phyloP scores from a whole-genome alignment of 345 rosid genomes.

The Hypericum androsaemum region DNA sequence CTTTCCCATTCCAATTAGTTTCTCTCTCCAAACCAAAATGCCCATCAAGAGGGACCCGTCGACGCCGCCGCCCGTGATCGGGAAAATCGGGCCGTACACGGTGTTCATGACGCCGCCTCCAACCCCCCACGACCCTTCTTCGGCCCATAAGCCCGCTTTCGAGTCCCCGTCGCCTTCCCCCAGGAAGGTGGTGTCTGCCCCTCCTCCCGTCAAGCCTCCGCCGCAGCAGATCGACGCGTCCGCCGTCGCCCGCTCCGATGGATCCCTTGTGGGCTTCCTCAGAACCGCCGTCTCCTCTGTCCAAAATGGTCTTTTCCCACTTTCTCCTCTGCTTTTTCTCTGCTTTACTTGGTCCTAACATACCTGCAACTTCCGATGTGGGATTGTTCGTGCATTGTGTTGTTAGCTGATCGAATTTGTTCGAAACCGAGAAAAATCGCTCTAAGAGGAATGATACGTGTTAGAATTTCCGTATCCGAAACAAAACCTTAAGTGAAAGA shows the following conservation, averaged over 20 bases:
- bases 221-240: constrained; percentile 56
- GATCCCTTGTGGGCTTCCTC: constrained; percentile 59
- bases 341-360: neutral
- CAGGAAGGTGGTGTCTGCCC: constrained; percentile 18
- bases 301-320: constrained; percentile 51
- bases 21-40: constrained; percentile 31
- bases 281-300: constrained; percentile 61
- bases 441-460: no score
- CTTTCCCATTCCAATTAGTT: neutral
- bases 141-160: constrained; percentile 26
- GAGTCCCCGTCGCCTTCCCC: constrained; percentile 18
- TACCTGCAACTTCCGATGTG: no score
- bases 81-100: constrained; percentile 98
- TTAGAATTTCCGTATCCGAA: no score
- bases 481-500: no score
- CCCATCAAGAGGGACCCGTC: constrained; percentile 61
- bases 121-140: constrained; percentile 53
- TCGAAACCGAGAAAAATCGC: no score
- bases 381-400: no score
- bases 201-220: constrained; percentile 58
- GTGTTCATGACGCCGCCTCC: constrained; percentile 95
- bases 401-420: no score
- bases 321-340: neutral
- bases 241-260: constrained; percentile 21
- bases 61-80: constrained; percentile 80